Base-by-base conservation (phyloP, 306 rosid genomes). In the Fragaria vesca region DNA sequence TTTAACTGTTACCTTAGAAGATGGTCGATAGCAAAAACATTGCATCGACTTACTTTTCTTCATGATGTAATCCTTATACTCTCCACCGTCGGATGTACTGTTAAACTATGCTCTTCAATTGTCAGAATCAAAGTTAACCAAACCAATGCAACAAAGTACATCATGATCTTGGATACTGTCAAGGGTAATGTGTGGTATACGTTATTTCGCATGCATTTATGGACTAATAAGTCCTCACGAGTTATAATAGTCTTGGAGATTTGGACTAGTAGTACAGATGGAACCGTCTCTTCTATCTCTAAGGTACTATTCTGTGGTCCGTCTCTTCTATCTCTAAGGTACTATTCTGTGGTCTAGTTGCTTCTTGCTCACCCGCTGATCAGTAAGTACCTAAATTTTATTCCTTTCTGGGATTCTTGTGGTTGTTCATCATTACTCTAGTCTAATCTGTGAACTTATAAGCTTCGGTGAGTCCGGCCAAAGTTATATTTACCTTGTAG, bases 1-100 rank as follows among this genome's bases (percentile, higher is more conserved):
- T 67, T 76, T 93, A 81, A 89, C 93, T 6, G 87, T 91, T 76
- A 90, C 96, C 43, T 80, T 91, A 78, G 86, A 90, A 80, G 52
- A 79, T 52, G 97, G 96, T 18, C 76, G 96, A 79, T 91, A 90
- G 47, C 3, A 43, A 43, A 43, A 43, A 43, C 47, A 43, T 43
- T 43, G 47, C 47, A 0, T 43, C 47, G 3, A 43, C 2, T 42
- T 42, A 42, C 1, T 42, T 43, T 42, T 42, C 2, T 42, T 42
- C 45, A 1, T 42, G 2, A 8, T 42, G 45, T 42, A 42, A 42
- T 42, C 9, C 45, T 38, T 5, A 6, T 5, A 0, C 45, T 42
- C 45, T 42, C 45, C 7, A 7, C 45, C 1, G 45, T 43, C 0
- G 47, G 11, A 43, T 9, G 47, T 9, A 8, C 9, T 43, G 47